These are phyloP conservation scores for Mollisiaceae sp. DNA, from an alignment of 2,329 filamentous ascomycete genomes.

Conservation along the genomic window DNA sequence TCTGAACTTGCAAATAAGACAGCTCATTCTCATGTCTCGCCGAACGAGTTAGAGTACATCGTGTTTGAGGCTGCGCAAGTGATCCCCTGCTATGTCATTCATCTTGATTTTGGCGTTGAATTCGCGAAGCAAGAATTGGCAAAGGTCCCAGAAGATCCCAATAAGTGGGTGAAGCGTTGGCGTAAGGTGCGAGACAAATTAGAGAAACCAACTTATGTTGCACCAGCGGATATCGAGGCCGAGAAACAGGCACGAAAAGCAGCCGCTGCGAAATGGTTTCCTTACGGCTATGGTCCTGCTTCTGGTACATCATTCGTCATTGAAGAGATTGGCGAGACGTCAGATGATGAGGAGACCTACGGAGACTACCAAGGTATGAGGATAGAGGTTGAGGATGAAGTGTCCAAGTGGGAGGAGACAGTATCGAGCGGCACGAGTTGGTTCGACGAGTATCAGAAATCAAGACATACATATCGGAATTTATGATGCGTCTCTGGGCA, in stretches of 20 bases:
- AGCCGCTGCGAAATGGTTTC: slow-evolving; percentile 52
- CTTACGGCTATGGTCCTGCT: slow-evolving; percentile 52
- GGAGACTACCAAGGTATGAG: slow-evolving; percentile 44
- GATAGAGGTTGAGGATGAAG: slow-evolving; percentile 30
- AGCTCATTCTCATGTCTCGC: slow-evolving; percentile 47
- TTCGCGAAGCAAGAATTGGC: slow-evolving; percentile 34
- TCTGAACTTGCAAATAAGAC: slow-evolving; percentile 38
- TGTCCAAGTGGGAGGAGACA: slow-evolving; percentile 30
- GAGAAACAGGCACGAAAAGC: slow-evolving; percentile 47
- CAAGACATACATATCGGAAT: slow-evolving; percentile 3
- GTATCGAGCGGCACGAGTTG: slow-evolving; percentile 27
- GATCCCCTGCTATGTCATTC: slow-evolving; percentile 52
- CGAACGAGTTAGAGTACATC: slow-evolving; percentile 48
- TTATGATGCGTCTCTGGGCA: not conserved
- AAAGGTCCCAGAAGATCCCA: slow-evolving; percentile 30
- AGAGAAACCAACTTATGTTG: slow-evolving; percentile 30
- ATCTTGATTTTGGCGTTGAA: slow-evolving; percentile 49
- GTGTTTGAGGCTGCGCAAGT: slow-evolving; percentile 51
- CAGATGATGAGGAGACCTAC: slow-evolving; percentile 50
- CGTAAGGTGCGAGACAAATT: slow-evolving; percentile 16
- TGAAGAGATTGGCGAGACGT: slow-evolving; percentile 51
- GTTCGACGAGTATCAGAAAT: slow-evolving; percentile 26
- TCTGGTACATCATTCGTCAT: slow-evolving; percentile 50
- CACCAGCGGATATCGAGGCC: slow-evolving; percentile 46
- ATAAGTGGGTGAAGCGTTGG: not conserved